phyloP scores from a whole-genome alignment of 768 basidiomycete genomes.

The Fomitopsis pulvina region DNA sequence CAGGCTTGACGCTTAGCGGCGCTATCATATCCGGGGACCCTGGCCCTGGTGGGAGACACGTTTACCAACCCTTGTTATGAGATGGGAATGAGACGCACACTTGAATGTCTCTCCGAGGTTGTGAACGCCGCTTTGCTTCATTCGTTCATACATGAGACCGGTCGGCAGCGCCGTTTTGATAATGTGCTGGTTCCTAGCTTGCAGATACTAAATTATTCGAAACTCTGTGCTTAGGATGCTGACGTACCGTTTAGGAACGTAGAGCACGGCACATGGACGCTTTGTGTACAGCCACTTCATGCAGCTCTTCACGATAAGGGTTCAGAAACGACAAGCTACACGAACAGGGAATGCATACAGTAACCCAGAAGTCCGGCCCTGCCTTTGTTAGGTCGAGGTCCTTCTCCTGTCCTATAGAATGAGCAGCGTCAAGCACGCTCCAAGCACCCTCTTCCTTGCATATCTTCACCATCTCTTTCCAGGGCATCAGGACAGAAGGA shows the following conservation, averaged over 20 bases:
- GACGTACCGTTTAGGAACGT: background rate
- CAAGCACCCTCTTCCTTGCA: conserved; percentile 53
- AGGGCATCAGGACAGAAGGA: conserved; percentile 59
- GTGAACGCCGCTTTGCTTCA: conserved; percentile 26
- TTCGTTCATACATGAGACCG: conserved; percentile 32
- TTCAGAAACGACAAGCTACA: background rate
- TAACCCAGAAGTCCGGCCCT: conserved; percentile 72
- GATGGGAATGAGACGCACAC: conserved; percentile 30
- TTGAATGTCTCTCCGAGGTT: conserved; percentile 47
- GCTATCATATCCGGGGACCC: background rate
- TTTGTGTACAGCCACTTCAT: conserved; percentile 80
- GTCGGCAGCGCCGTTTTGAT: conserved; percentile 54
- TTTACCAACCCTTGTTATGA: background rate
- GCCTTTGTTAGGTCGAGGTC: conserved; percentile 41
- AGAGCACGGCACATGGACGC: conserved; percentile 36
- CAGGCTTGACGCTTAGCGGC: background rate
- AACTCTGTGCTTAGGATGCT: conserved; percentile 33
- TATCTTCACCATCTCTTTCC: conserved; percentile 58
- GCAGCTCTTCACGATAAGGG: conserved; percentile 46
- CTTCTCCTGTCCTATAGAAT: conserved; percentile 63
- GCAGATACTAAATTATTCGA: background rate
- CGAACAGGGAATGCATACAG: conserved; percentile 36
- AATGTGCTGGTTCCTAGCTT: conserved; percentile 61
- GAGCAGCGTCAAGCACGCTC: conserved; percentile 70
- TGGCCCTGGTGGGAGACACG: background rate